Conservation (phyloP, 2,329 filamentous ascomycete genomes). For the Clonostachys solani region DNA sequence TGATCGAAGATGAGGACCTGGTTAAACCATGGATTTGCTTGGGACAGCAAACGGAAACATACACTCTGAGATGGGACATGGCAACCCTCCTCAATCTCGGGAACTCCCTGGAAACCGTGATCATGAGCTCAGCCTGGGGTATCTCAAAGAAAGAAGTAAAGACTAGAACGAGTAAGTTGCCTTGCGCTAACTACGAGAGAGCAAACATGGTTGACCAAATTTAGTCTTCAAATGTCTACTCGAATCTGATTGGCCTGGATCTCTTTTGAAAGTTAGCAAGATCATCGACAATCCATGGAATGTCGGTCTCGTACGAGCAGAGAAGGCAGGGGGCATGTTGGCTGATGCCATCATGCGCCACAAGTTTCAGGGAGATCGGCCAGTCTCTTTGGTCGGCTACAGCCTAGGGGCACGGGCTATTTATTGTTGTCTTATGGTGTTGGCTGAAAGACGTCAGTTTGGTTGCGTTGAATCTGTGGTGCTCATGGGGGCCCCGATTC, state of each 20-base stretch:
- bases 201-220: background rate
- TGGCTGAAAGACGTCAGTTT: conserved; percentile 79
- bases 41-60: conserved; percentile 70
- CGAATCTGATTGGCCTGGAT: conserved; percentile 56
- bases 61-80: conserved; percentile 80
- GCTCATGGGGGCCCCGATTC: conserved; percentile 77
- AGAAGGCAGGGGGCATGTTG: conserved; percentile 67
- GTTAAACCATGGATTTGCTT: conserved; percentile 71
- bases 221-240: conserved; percentile 52
- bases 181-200: background rate
- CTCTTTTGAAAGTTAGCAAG: conserved; percentile 63
- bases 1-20: conserved; percentile 68
- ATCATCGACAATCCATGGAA: conserved; percentile 81
- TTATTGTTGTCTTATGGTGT: conserved; percentile 73
- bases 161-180: conserved; percentile 38
- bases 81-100: conserved; percentile 75
- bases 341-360: conserved; percentile 75
- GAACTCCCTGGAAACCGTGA: conserved; percentile 69
- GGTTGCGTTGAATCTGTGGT: conserved; percentile 84
- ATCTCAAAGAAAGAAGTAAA: conserved; percentile 53
- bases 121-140: conserved; percentile 78
- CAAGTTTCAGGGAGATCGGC: conserved; percentile 76
- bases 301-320: conserved; percentile 69
- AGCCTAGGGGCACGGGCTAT: conserved; percentile 80
- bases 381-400: conserved; percentile 77